Percentiles rank a stretch among this genome's conserved stretches.
Conservation (phyloP, 495 filamentous ascomycete genomes). For the Oidiodendron maius region DNA sequence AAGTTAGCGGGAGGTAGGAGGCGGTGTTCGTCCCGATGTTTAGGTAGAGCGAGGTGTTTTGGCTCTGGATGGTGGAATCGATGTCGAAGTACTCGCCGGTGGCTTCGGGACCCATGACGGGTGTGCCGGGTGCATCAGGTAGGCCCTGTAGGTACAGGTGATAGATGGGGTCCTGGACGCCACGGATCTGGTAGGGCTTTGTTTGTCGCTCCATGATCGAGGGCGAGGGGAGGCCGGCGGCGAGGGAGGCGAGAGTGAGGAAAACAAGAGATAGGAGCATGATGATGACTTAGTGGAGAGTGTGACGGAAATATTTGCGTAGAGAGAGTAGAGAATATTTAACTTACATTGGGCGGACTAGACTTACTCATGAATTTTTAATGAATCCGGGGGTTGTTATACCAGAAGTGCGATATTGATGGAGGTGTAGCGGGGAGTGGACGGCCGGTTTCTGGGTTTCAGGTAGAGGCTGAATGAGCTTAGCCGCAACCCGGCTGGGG, state of each 20-base stretch:
- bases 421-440: too few species aligned
- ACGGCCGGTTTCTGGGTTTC: too few species aligned
- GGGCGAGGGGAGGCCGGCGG: slow-evolving; percentile 1
- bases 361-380: too few species aligned
- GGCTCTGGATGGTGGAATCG: slow-evolving; percentile 39
- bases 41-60: slow-evolving; percentile 36
- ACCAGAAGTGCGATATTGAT: too few species aligned
- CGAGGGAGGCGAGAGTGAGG: neutral
- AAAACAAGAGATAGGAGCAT: slow-evolving; percentile 7
- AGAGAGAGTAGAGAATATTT: neutral
- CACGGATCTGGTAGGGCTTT: slow-evolving; percentile 39
- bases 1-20: slow-evolving; percentile 41
- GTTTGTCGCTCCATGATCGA: too few species aligned
- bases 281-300: neutral
- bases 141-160: slow-evolving; percentile 39
- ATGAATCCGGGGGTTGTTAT: too few species aligned
- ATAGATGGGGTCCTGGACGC: slow-evolving; percentile 34
- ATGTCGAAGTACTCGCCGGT: slow-evolving; percentile 39
- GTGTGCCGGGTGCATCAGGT: slow-evolving; percentile 27
- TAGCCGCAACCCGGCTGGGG: too few species aligned
- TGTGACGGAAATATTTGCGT: neutral
- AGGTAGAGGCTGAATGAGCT: too few species aligned
- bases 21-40: slow-evolving; percentile 36
- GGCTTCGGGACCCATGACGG: slow-evolving; percentile 40
- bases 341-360: too few species aligned